These are phyloP conservation scores for Panicum virgatum DNA, from an alignment of 202 grass and related monocot species.

Conservation along the genomic window DNA sequence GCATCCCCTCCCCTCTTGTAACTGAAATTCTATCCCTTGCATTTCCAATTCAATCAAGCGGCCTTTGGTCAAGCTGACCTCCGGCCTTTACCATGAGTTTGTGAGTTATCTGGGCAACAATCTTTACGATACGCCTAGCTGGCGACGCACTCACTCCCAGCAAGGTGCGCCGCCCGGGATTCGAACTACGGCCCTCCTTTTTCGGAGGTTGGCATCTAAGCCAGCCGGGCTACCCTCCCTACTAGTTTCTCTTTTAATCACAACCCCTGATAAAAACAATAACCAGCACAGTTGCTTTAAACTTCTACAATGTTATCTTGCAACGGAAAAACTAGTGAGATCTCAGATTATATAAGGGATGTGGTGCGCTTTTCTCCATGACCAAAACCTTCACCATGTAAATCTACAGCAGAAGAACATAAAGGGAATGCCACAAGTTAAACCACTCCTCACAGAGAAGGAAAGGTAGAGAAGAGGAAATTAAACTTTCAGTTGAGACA, in stretches of 20 bases:
- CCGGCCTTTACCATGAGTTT: no score
- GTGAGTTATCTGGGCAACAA: no score
- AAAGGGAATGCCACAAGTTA: background rate
- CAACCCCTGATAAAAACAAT: background rate
- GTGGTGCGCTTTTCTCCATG: background rate
- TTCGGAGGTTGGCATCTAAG: no score
- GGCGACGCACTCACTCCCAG: no score
- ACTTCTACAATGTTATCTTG: background rate
- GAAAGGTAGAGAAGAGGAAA: background rate
- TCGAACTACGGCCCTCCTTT: no score
- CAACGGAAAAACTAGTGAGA: background rate
- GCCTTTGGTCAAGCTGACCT: no score
- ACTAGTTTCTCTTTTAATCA: conserved; percentile 10
- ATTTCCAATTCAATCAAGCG: no score
- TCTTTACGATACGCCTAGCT: no score
- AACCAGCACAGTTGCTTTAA: background rate
- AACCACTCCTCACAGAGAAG: background rate
- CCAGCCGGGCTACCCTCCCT: no score
- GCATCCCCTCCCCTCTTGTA: no score
- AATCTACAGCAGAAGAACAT: background rate
- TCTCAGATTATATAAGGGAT: background rate
- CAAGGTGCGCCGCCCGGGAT: no score
- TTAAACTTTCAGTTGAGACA: conserved; percentile 3
- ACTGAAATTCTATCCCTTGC: no score
- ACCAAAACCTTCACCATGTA: background rate